These are phyloP conservation scores for Hemerocallis citrina DNA, from an alignment of 106 monocot genomes.

Conservation along the genomic window DNA sequence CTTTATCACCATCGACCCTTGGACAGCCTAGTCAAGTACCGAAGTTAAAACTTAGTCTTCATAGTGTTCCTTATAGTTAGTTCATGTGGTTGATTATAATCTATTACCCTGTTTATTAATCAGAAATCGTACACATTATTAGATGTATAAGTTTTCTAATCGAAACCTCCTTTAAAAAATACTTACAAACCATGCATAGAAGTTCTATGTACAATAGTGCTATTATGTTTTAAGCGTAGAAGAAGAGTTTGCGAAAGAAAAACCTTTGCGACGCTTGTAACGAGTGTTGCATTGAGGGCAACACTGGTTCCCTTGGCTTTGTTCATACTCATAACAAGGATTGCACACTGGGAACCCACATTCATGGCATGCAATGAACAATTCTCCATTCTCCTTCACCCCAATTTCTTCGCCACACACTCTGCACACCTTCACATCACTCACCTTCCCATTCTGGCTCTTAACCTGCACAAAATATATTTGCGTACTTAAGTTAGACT, in stretches of 20 bases:
- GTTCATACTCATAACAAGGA: constrained; percentile 50
- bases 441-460: constrained; percentile 1
- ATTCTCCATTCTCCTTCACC: constrained; percentile 15
- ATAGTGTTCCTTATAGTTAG: too few relatives aligned
- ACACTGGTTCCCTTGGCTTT: constrained; percentile 33
- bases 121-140: not conserved
- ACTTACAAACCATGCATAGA: too few relatives aligned
- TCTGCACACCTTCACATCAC: constrained; percentile 18
- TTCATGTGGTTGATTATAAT: too few relatives aligned
- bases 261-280: constrained; percentile 47
- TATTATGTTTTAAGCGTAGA: not conserved
- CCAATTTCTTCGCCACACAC: constrained; percentile 36
- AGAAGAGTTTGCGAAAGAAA: not conserved
- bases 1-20: constrained; percentile 73
- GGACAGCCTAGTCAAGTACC: constrained; percentile 31
- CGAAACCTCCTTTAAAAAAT: too few relatives aligned
- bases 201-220: too few relatives aligned
- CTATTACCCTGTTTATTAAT: not conserved
- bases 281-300: constrained; percentile 46
- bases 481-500: too few relatives aligned
- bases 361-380: constrained; percentile 33
- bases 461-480: not conserved
- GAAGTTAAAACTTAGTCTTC: too few relatives aligned
- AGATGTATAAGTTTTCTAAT: not conserved
- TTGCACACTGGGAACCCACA: constrained; percentile 42